Percentiles rank a stretch among this genome's conserved stretches.
These are phyloP conservation scores for Trichocomaceae sp. DNA, from an alignment of 2,329 filamentous ascomycete genomes.

Conservation along the genomic window DNA sequence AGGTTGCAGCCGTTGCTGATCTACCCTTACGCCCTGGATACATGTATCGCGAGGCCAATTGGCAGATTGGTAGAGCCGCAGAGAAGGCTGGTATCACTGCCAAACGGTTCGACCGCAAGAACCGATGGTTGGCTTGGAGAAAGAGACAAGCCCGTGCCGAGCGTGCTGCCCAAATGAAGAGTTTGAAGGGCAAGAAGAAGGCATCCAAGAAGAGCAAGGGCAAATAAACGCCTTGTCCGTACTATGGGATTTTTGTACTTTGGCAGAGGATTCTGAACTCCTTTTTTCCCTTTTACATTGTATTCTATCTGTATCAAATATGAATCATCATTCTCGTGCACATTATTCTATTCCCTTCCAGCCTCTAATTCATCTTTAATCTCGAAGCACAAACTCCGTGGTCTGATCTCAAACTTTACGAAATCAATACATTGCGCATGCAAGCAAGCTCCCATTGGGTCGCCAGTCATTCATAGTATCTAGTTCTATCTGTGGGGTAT, in stretches of 20 bases:
- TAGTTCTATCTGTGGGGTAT: not conserved
- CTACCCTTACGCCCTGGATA: slow-evolving; percentile 49
- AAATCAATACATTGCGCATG: not conserved
- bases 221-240: slow-evolving; percentile 15
- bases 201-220: slow-evolving; percentile 29
- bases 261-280: slow-evolving; percentile 6
- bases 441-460: not conserved
- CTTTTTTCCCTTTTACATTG: slow-evolving; percentile 1
- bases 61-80: slow-evolving; percentile 59
- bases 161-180: slow-evolving; percentile 49
- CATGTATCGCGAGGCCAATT: slow-evolving; percentile 60
- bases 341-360: not conserved
- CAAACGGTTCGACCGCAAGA: slow-evolving; percentile 49
- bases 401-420: not conserved
- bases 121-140: slow-evolving; percentile 60
- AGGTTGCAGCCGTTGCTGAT: slow-evolving; percentile 22
- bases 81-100: slow-evolving; percentile 55
- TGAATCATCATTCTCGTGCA: not conserved
- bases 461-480: not conserved
- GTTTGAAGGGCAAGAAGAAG: slow-evolving; percentile 45
- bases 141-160: slow-evolving; percentile 49
- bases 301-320: slow-evolving; percentile 11
- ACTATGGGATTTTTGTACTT: not conserved
- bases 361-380: not conserved
- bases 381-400: not conserved